These are phyloP conservation scores for Monilinia fructicola DNA, from an alignment of 2,329 filamentous ascomycete genomes.

Conservation along the genomic window DNA sequence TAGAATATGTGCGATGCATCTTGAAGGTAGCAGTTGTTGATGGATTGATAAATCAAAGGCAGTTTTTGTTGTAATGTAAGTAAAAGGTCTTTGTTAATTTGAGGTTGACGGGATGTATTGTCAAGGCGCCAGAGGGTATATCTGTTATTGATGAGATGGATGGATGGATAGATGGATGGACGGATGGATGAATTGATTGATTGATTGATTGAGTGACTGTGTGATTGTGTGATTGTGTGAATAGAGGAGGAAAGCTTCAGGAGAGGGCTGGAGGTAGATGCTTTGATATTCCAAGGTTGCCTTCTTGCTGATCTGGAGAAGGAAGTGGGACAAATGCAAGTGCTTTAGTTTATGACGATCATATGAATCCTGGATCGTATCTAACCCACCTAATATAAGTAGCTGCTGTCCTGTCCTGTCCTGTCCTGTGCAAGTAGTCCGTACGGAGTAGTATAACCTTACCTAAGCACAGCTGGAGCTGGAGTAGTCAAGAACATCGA, in stretches of 20 bases:
- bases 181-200: background rate
- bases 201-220: background rate
- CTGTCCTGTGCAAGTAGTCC: too few relatives aligned
- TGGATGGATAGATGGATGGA: too few relatives aligned
- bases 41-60: background rate
- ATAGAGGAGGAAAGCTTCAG: background rate
- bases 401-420: too few relatives aligned
- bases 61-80: background rate
- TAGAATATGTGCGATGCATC: slow-evolving; percentile 99
- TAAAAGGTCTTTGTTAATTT: background rate
- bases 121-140: too few relatives aligned
- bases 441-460: too few relatives aligned
- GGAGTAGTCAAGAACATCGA: background rate
- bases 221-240: background rate
- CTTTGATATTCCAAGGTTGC: background rate
- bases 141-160: background rate
- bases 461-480: too few relatives aligned
- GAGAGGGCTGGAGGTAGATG: background rate
- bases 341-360: slow-evolving; percentile 13
- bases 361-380: background rate
- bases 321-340: background rate
- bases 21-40: slow-evolving; percentile 29
- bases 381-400: too few relatives aligned
- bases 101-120: background rate
- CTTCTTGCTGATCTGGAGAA: slow-evolving; percentile 16